These are phyloP conservation scores for Teratosphaeria epicoccoides DNA, from an alignment of 2,329 filamentous ascomycete genomes.

Conservation along the genomic window DNA sequence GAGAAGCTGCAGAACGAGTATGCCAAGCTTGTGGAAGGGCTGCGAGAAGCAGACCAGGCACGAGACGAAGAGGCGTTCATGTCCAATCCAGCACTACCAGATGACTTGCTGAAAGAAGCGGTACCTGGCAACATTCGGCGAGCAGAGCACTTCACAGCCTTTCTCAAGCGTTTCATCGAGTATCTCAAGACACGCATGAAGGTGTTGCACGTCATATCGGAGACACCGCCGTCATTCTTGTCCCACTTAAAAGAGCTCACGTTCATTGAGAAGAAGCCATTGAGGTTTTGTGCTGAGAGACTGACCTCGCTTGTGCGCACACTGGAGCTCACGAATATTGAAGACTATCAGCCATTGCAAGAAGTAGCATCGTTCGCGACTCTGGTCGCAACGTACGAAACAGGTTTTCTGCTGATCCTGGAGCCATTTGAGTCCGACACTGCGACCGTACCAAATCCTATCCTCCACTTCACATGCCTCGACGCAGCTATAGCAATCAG, in stretches of 20 bases:
- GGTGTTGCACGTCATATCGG: conserved; percentile 91
- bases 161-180: conserved; percentile 92
- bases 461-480: conserved; percentile 93
- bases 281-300: conserved; percentile 89
- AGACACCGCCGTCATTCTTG: conserved; percentile 89
- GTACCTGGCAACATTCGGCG: conserved; percentile 92
- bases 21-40: conserved; percentile 82
- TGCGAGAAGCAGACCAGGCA: conserved; percentile 78
- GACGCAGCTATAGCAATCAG: conserved; percentile 97
- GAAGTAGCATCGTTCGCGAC: conserved; percentile 97
- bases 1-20: conserved; percentile 94
- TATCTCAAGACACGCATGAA: conserved; percentile 96
- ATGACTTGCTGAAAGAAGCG: conserved; percentile 88
- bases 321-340: conserved; percentile 90
- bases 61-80: conserved; percentile 93
- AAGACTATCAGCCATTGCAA: conserved; percentile 93
- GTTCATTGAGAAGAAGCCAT: conserved; percentile 92
- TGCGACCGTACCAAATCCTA: conserved; percentile 87
- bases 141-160: conserved; percentile 91
- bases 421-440: conserved; percentile 95
- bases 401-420: conserved; percentile 89
- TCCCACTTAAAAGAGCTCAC: conserved; percentile 89
- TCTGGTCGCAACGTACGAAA: conserved; percentile 90
- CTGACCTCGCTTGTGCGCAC: conserved; percentile 90
- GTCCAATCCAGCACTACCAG: conserved; percentile 87